Evolutionary conservation across 352 stramenopile genomes (phyloP).

Genomic region (Pythium dissimile): DNA sequence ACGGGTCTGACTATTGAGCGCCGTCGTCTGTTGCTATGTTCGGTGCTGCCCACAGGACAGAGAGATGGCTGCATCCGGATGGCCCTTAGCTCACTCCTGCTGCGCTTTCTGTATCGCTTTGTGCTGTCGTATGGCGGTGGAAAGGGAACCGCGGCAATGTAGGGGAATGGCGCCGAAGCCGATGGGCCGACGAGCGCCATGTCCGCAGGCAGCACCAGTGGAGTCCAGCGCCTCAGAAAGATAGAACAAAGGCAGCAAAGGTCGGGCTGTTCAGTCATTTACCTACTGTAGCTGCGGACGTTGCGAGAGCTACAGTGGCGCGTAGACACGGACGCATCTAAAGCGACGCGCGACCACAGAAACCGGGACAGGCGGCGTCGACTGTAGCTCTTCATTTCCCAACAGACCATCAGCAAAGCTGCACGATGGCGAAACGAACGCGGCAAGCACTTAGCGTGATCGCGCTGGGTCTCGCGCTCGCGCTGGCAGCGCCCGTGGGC

Average conservation of each 20-base stretch:
- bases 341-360: too few species aligned
- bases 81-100: not conserved
- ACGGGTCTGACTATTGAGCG: not conserved
- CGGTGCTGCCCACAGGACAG: too few species aligned
- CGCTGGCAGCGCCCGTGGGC: not conserved
- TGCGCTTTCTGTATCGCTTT: too few species aligned
- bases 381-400: too few species aligned
- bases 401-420: not conserved
- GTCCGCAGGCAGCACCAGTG: too few species aligned
- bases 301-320: not conserved
- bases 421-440: not conserved
- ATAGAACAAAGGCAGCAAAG: not conserved
- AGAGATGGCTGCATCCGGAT: not conserved
- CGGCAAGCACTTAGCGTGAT: not conserved
- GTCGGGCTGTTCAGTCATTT: too few species aligned
- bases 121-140: slow-evolving; percentile 5
- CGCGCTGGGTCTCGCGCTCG: not conserved
- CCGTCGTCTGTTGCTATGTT: too few species aligned
- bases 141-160: not conserved
- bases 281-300: too few species aligned
- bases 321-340: too few species aligned
- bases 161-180: not conserved
- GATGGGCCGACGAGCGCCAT: too few species aligned
- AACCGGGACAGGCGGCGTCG: too few species aligned
- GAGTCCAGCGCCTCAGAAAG: too few species aligned